phyloP scores from a whole-genome alignment of 2,329 filamentous ascomycete species.

The Penicillium sumatraense region DNA sequence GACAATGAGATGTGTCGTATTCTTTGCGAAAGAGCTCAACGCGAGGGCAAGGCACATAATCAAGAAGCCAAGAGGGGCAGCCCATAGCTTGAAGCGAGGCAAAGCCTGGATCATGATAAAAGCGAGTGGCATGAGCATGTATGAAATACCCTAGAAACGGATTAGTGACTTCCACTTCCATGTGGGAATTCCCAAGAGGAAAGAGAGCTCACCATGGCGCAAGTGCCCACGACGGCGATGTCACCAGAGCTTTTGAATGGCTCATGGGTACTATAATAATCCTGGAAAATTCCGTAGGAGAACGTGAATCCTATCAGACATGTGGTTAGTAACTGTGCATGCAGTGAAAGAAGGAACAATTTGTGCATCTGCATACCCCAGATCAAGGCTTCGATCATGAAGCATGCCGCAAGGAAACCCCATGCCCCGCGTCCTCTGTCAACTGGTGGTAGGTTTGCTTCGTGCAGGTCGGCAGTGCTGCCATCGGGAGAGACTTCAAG shows the following conservation, averaged over 20 bases:
- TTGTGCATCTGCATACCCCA: constrained; percentile 50
- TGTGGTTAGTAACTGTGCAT: background rate
- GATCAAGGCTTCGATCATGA: constrained; percentile 58
- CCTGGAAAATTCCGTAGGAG: constrained; percentile 61
- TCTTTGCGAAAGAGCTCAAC: constrained; percentile 27
- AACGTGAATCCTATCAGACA: constrained; percentile 20
- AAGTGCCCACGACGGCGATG: constrained; percentile 66
- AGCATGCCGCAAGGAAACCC: constrained; percentile 56
- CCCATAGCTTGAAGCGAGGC: constrained; percentile 23
- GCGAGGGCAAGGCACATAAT: constrained; percentile 29
- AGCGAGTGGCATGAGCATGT: constrained; percentile 24
- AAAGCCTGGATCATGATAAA: constrained; percentile 23
- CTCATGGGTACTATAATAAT: constrained; percentile 66
- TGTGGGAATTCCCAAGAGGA: background rate
- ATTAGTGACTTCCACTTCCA: background rate
- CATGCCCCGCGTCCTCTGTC: constrained; percentile 48
- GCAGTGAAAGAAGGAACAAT: background rate
- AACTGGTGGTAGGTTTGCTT: constrained; percentile 33
- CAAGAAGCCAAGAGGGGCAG: constrained; percentile 21
- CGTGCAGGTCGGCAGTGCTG: constrained; percentile 12
- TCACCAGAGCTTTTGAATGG: constrained; percentile 56
- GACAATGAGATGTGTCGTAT: constrained; percentile 24
- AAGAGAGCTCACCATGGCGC: constrained; percentile 21
- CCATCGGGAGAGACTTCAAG: constrained; percentile 13
- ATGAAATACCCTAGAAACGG: constrained; percentile 20